These are phyloP conservation scores for Dryas octopetala DNA, from an alignment of 306 rosid genomes.

Conservation along the genomic window DNA sequence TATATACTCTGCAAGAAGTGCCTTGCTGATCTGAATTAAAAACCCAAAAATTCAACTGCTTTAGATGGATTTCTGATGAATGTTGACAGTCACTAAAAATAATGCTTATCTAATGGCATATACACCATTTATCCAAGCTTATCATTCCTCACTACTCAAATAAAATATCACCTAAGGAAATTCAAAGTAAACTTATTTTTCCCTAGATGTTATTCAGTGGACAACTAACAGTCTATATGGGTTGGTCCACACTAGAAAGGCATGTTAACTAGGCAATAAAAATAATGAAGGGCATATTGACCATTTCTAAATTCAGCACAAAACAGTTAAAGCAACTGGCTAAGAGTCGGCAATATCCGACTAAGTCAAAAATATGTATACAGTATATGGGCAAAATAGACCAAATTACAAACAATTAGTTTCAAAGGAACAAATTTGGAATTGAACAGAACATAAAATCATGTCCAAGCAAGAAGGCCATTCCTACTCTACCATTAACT, in stretches of 20 bases:
- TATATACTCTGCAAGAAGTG: slow-evolving; percentile 65
- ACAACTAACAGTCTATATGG: neutral
- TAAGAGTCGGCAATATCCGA: neutral
- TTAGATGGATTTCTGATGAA: slow-evolving; percentile 1
- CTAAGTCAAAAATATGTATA: neutral
- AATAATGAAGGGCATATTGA: neutral
- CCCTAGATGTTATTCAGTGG: no score
- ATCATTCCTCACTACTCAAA: neutral
- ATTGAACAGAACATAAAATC: neutral
- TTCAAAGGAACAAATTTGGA: neutral
- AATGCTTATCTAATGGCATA: neutral
- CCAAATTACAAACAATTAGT: neutral
- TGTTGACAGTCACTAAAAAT: neutral
- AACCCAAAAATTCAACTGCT: slow-evolving; percentile 21
- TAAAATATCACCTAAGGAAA: neutral
- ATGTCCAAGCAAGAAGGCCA: neutral
- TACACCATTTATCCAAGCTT: neutral
- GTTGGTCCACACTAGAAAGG: neutral
- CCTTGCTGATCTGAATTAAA: slow-evolving; percentile 81
- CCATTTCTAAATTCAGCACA: neutral
- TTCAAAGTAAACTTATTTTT: neutral
- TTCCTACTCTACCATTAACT: neutral
- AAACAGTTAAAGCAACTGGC: neutral
- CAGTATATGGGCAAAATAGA: neutral
- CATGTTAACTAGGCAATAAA: neutral